phyloP scores from a whole-genome alignment of 495 filamentous ascomycete genomes.

The Xylaria telfairii region DNA sequence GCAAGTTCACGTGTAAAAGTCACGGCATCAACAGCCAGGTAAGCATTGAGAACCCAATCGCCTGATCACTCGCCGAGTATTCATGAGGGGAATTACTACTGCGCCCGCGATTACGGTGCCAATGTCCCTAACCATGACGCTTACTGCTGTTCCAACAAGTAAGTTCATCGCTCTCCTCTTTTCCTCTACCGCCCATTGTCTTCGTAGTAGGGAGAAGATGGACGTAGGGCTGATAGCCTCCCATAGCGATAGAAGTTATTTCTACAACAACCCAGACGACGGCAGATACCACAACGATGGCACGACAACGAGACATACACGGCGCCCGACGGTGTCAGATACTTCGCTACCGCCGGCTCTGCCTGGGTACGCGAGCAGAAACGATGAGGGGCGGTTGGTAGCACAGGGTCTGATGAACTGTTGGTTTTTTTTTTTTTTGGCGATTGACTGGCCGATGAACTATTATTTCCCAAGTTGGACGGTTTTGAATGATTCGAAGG shows the following conservation, averaged over 20 bases:
- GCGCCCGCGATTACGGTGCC: constrained; percentile 58
- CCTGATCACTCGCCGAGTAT: too few species aligned
- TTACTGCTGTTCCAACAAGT: constrained; percentile 64
- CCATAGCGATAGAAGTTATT: neutral
- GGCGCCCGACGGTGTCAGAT: neutral
- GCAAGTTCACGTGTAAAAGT: too few species aligned
- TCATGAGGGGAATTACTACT: constrained; percentile 66
- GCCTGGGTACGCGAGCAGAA: constrained; percentile 4
- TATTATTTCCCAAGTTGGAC: neutral
- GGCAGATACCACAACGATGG: neutral
- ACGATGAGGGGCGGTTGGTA: neutral
- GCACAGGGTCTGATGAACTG: neutral
- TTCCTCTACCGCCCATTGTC: neutral
- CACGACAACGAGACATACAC: neutral
- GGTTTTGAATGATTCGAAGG: neutral
- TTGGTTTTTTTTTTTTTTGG: neutral
- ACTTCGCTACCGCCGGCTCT: neutral
- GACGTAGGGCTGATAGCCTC: neutral
- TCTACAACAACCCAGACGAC: neutral
- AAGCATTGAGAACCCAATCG: too few species aligned
- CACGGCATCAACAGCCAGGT: constrained; percentile 53
- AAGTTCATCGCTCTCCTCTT: constrained; percentile 24
- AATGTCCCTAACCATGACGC: constrained; percentile 53
- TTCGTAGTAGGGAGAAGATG: neutral
- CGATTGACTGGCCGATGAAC: neutral